Evolutionary conservation across 2,329 filamentous ascomycete species (phyloP).

Genomic region (Chaetomiaceae sp.): DNA sequence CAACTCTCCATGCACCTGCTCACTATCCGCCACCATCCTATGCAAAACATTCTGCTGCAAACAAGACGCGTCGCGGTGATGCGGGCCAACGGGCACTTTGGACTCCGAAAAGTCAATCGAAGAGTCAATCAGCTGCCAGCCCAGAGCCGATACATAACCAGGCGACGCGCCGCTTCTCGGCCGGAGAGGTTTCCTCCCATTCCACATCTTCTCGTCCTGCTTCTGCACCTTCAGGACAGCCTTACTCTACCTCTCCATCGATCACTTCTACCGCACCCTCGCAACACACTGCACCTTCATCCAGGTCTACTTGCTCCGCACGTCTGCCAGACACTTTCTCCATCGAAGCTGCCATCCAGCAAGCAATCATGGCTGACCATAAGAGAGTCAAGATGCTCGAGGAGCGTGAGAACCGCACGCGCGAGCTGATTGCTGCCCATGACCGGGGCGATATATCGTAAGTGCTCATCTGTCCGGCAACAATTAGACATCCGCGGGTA

Average conservation of each 20-base stretch:
- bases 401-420: not conserved
- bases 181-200: not conserved
- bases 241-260: too few species aligned
- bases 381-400: not conserved
- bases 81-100: too few species aligned
- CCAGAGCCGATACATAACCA: not conserved
- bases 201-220: too few species aligned
- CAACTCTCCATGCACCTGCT: too few species aligned
- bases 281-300: not conserved
- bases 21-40: too few species aligned
- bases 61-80: not conserved
- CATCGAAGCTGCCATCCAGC: not conserved
- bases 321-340: not conserved
- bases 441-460: constrained; percentile 4
- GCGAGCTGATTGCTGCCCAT: constrained; percentile 9
- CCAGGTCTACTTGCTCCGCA: too few species aligned
- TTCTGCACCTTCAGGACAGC: not conserved
- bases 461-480: not conserved
- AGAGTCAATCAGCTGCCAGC: not conserved
- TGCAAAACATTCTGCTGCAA: too few species aligned
- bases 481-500: not conserved
- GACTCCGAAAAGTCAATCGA: too few species aligned
- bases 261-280: not conserved
- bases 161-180: not conserved
- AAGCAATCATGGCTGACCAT: not conserved